Evolutionary conservation across 139 green algal species (phyloP).

Genomic region (Tetraselmis chui): DNA sequence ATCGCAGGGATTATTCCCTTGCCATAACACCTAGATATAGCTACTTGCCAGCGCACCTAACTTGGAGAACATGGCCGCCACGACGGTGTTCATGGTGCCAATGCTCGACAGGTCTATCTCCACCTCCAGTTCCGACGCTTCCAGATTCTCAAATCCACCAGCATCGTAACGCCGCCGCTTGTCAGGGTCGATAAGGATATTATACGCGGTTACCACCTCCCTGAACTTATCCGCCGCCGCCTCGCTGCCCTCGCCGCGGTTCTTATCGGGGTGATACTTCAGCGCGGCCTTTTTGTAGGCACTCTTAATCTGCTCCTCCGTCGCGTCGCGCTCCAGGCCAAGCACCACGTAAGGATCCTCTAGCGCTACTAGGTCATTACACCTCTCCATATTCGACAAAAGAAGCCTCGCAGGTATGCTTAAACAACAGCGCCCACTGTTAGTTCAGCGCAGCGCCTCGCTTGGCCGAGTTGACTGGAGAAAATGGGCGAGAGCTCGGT

Average conservation of each 20-base stretch:
- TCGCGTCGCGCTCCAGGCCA: background rate
- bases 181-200: slow-evolving; percentile 37
- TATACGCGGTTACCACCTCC: slow-evolving; percentile 37
- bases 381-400: too few relatives aligned
- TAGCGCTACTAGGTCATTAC: background rate
- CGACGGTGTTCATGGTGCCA: slow-evolving; percentile 16
- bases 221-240: slow-evolving; percentile 47
- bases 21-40: too few relatives aligned
- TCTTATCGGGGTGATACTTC: slow-evolving; percentile 37
- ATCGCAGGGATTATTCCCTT: too few relatives aligned
- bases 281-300: slow-evolving; percentile 36
- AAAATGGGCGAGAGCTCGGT: too few relatives aligned
- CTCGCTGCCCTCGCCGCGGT: slow-evolving; percentile 18
- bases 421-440: too few relatives aligned
- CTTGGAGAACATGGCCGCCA: slow-evolving; percentile 23
- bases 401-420: too few relatives aligned
- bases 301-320: slow-evolving; percentile 4
- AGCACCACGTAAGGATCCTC: background rate
- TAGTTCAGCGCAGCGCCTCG: too few relatives aligned
- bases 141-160: slow-evolving; percentile 15
- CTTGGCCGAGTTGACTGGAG: too few relatives aligned
- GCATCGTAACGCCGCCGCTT: slow-evolving; percentile 31
- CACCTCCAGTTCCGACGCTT: slow-evolving; percentile 19
- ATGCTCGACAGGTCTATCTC: slow-evolving; percentile 18
- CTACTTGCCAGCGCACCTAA: slow-evolving; percentile 15